Evolutionary conservation across 257 asterid genomes (phyloP), one percentile per base, ranked within the genome.

Genomic region (Phtheirospermum japonicum): DNA sequence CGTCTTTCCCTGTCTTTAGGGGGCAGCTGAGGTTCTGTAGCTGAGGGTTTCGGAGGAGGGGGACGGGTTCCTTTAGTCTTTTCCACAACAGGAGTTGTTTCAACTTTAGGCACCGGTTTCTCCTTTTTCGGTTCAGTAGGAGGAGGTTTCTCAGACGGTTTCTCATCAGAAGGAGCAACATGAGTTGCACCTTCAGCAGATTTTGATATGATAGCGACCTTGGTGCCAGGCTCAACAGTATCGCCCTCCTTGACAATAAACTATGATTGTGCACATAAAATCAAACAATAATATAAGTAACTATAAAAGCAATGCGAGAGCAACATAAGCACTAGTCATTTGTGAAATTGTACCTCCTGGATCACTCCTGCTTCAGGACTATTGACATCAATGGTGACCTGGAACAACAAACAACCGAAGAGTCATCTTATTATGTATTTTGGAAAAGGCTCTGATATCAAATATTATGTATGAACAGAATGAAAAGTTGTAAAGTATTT

Each of bases 321-420:
- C 59, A 23, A 59, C 13, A 42, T 50, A 18, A 46, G 5, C 32
- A 32, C 33, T 9, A 57, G 50, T 65, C 59, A 65, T 43, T 31
- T 23, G 28, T 9, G 31, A 73, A 26, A 52, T 14, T 43, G 26
- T 68, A 93, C 99, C 99, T 93, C 69, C 72, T 87, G 85, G 76
- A 93, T 85, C 34, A 93, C 89, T 63, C 99, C 99, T 16, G 99
- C 90, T 85, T 87, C 97, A 69, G 99, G 99, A 77, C 99, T 89
- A 70, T 83, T 76, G 68, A 93, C 99, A 80, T 93, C 99, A 64
- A 93, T 93, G 17, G 99, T 89, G 64, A 93, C 99, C 97, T 93
- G 79, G 56, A 73, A 61, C 36, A 34, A 53, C 31, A 53, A 68
- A 70, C 32, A 72, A 71, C 9, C 45, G 66, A 60, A 74, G 49